Evolutionary conservation across 352 stramenopile genomes (phyloP), one percentile per base, ranked within the genome.

Genomic region (Globisporangium barbulae): DNA sequence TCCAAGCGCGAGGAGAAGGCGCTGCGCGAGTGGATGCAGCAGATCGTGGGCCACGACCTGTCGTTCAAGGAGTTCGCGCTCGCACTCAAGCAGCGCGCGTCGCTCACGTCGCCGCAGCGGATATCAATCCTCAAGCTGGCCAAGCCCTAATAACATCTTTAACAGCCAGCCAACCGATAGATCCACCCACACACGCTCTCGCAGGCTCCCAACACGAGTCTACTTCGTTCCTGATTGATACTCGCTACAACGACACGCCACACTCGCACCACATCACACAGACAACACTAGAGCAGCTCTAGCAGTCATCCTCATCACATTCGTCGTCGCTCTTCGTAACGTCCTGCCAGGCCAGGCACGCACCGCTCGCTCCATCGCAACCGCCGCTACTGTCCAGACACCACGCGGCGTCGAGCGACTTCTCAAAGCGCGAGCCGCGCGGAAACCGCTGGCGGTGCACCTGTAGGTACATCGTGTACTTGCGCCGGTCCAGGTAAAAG

Each of bases 21-120:
- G 59, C 64, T 86, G n/a, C 61, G 63, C 33, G 71, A 80, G 21
- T 86, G 75, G 75, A 81, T 86, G 70, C 53, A 70, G 54, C 65
- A 83, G 35, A 71, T 81, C 54, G 74, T 77, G n/a, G 70, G 64
- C 42, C 72, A 83, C 59, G 71, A 75, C n/a, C 63, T 86, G 31
- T 72, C 74, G 25, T 85, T 85, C 67, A 85, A 85, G 60, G 76
- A 83, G 30, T 85, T 85, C 45, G 67, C 70, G 21, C 72, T 85
- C 12, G 77, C 77, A 45, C 70, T 85, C 48, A 85, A 85, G 66
- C 77, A 83, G 45, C 77, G 77, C 44, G 74, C 76, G 35, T 78
- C 77, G n/a, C 70, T 78, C 37, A 79, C 74, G 52, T 79, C 77
- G 5, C 68, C 74, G 2, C 73, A 79, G 53, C 71, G 72, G 5